A percentile compares a stretch with the other conserved stretches of the same genome.
Conservation (phyloP, 768 basidiomycete genomes). For the Trametes maxima region DNA sequence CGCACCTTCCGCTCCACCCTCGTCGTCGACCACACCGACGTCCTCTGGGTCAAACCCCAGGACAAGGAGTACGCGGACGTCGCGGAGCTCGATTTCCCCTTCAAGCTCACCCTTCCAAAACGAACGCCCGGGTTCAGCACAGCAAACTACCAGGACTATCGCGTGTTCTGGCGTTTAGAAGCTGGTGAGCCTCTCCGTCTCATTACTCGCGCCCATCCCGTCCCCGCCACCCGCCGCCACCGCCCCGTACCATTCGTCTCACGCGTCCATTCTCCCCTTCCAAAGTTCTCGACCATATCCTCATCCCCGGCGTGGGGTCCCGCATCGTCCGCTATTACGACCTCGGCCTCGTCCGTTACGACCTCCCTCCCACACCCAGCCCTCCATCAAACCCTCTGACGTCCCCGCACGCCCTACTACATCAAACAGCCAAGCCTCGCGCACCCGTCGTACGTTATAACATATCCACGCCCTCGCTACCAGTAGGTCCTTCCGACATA, state of each 20-base stretch:
- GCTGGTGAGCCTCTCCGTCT: constrained; percentile 55
- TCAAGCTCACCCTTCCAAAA: constrained; percentile 68
- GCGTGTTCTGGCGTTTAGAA: constrained; percentile 82
- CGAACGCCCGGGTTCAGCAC: constrained; percentile 67
- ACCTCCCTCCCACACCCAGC: constrained; percentile 45
- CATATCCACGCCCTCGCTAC: constrained; percentile 53
- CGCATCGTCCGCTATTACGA: constrained; percentile 73
- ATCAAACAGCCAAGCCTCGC: constrained; percentile 55
- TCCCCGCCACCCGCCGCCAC: constrained; percentile 13
- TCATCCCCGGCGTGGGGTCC: constrained; percentile 64
- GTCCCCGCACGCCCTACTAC: constrained; percentile 38
- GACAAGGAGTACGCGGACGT: constrained; percentile 60
- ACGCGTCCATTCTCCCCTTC: constrained; percentile 5
- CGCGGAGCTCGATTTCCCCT: constrained; percentile 68
- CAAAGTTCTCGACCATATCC: constrained; percentile 68
- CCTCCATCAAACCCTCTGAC: constrained; percentile 35
- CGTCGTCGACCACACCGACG: constrained; percentile 65
- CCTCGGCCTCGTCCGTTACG: constrained; percentile 71
- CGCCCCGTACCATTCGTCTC: constrained; percentile 12
- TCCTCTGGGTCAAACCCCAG: constrained; percentile 70
- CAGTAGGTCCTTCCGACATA: constrained; percentile 74
- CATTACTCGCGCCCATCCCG: constrained; percentile 25
- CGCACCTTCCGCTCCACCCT: constrained; percentile 56
- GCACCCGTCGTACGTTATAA: constrained; percentile 62
- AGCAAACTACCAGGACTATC: constrained; percentile 74